Evolutionary conservation across 768 basidiomycete species (phyloP), one percentile per base, ranked within the genome.

Genomic region (Lactarius hengduanensis): DNA sequence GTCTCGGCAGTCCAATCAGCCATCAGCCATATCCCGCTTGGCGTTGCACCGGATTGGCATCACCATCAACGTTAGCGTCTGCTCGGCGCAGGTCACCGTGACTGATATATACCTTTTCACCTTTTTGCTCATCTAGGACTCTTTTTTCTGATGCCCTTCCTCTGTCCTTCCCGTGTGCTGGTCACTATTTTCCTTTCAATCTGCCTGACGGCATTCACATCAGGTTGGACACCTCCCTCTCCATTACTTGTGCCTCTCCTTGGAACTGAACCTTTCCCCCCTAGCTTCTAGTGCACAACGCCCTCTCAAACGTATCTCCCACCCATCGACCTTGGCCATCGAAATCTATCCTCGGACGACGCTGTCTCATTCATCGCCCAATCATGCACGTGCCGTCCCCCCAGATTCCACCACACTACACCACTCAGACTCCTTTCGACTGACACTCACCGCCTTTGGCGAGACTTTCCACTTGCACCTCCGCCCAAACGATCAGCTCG

Each of bases 401-500:
- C 70, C 71, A 63, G 73, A 75, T 58, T 80, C 84, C 9, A 80
- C 81, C 59, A 78, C 79, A 36, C 83, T 92, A 45, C 85, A 81
- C 53, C 83, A 88, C 74, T 81, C 85, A 72, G 90, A 92, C 74
- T 84, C 85, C 11, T 86, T 91, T 74, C 84, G 90, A 32, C 81
- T 92, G 59, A 84, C 83, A 34, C 77, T 92, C 59, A 80, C 86
- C 53, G 88, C 86, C 11, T 89, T 88, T 71, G 81, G 82, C 69
- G 82, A 89, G 50, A 83, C 80, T 32, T 89, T 86, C 72, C 80
- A 88, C 73, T 81, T 94, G 55, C 89, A 93, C 72, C 80, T 94
- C 58, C 84, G 84, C 20, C 92, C 92, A 9, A 92, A 91, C 73
- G 84, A 89, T 69, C 79, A 91, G 69, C 84, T 94, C 67, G 79